Evolutionary conservation across 2,329 filamentous ascomycete species (phyloP).

Genomic region (Endothia cerciana): DNA sequence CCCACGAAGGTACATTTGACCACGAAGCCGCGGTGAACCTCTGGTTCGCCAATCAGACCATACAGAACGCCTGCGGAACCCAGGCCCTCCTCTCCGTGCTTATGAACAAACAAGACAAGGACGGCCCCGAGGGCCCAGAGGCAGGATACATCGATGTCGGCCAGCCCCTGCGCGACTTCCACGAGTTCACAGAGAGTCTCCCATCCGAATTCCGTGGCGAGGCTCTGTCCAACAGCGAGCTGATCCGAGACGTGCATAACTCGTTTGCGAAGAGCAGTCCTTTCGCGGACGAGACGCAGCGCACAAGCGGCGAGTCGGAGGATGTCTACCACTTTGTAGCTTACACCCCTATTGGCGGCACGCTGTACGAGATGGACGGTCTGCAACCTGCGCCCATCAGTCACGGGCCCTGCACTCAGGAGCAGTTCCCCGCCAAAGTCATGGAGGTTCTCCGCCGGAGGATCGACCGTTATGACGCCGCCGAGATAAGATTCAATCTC

Average conservation of each 20-base stretch:
- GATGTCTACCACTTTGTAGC: slow-evolving; percentile 98
- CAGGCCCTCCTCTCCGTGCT: slow-evolving; percentile 92
- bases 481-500: slow-evolving; percentile 94
- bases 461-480: slow-evolving; percentile 80
- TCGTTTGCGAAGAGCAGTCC: slow-evolving; percentile 86
- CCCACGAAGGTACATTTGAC: slow-evolving; percentile 83
- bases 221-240: slow-evolving; percentile 64
- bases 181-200: slow-evolving; percentile 84
- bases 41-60: slow-evolving; percentile 96
- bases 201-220: slow-evolving; percentile 72
- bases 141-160: slow-evolving; percentile 70
- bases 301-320: slow-evolving; percentile 70
- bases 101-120: slow-evolving; percentile 72
- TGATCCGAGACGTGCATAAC: slow-evolving; percentile 82
- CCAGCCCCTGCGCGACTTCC: slow-evolving; percentile 72
- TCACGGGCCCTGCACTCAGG: slow-evolving; percentile 74
- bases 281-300: slow-evolving; percentile 88
- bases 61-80: slow-evolving; percentile 97
- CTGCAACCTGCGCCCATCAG: slow-evolving; percentile 90
- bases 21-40: slow-evolving; percentile 72
- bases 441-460: slow-evolving; percentile 85
- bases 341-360: slow-evolving; percentile 80
- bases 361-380: slow-evolving; percentile 92
- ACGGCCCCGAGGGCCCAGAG: slow-evolving; percentile 34
- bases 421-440: slow-evolving; percentile 77